Conservation (phyloP, 805 yeast genomes). For the Schwanniomyces sp. region DNA sequence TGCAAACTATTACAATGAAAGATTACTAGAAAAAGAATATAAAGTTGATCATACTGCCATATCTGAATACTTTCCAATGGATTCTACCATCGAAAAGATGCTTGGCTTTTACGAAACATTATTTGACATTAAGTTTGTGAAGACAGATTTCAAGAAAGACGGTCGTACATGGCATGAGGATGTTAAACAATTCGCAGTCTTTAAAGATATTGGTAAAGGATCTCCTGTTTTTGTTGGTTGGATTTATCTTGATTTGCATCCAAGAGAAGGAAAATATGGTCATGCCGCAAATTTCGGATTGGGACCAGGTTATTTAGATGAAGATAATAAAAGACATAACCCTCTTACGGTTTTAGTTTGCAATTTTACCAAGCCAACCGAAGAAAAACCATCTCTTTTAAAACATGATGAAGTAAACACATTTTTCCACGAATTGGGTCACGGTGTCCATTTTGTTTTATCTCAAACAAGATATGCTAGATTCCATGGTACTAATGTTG, state of each 20-base stretch:
- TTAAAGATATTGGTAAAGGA: conserved; percentile 52
- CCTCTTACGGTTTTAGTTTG: conserved; percentile 83
- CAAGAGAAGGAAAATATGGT: conserved; percentile 83
- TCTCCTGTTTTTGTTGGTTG: conserved; percentile 69
- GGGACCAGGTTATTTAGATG: conserved; percentile 54
- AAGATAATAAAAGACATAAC: conserved; percentile 48
- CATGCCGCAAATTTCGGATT: conserved; percentile 85
- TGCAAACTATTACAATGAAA: conserved; percentile 61
- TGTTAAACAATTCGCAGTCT: conserved; percentile 71
- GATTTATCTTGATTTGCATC: conserved; percentile 78
- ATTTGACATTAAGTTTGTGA: conserved; percentile 66
- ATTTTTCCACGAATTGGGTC: conserved; percentile 88
- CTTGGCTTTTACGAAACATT: conserved; percentile 66
- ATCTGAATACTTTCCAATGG: conserved; percentile 77
- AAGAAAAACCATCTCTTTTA: conserved; percentile 68
- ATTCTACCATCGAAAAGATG: conserved; percentile 67
- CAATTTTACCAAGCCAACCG: conserved; percentile 76
- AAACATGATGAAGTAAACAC: conserved; percentile 80
- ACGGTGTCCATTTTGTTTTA: conserved; percentile 78
- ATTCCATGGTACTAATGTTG: conserved; percentile 76
- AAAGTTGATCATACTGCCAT: conserved; percentile 71
- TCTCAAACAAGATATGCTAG: conserved; percentile 64
- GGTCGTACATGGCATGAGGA: conserved; percentile 74
- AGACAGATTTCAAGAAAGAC: conserved; percentile 38
- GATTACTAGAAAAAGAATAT: conserved; percentile 64